Evolutionary conservation across 2,329 filamentous ascomycete genomes (phyloP).

Genomic region (Aspergillus quadricinctus): DNA sequence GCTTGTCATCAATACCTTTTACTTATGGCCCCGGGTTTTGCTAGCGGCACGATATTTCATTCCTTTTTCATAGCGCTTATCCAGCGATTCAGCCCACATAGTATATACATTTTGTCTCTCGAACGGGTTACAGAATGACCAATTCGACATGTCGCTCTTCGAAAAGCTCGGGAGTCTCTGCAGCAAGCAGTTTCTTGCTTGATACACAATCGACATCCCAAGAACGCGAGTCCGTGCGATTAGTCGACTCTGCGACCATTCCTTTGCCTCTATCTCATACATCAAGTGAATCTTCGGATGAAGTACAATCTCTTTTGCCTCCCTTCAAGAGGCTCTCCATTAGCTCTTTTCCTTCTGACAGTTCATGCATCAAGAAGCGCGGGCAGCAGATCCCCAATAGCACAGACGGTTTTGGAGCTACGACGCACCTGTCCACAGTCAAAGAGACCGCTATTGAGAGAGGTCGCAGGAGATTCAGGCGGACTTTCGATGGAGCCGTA

Average conservation of each 20-base stretch:
- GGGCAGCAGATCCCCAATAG: background rate
- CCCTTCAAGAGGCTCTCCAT: background rate
- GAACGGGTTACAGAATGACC: background rate
- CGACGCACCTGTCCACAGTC: background rate
- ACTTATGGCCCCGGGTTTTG: background rate
- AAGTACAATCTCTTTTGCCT: background rate
- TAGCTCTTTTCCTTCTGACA: background rate
- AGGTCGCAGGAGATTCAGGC: constrained; percentile 15
- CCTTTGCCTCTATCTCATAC: background rate
- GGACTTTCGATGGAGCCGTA: constrained; percentile 6
- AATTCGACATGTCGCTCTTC: background rate
- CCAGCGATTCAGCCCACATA: background rate
- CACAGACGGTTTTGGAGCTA: background rate
- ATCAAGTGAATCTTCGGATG: background rate
- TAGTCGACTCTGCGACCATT: background rate
- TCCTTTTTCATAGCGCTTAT: background rate
- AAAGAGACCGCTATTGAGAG: constrained; percentile 4
- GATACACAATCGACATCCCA: background rate
- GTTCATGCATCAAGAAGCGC: background rate
- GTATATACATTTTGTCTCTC: background rate
- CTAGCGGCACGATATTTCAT: background rate
- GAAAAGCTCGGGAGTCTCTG: background rate
- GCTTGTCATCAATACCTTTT: background rate
- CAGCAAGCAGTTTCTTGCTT: background rate
- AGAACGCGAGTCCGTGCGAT: background rate